phyloP scores from a whole-genome alignment of 495 filamentous ascomycete species.

The Staphylotrichum tortipilum region DNA sequence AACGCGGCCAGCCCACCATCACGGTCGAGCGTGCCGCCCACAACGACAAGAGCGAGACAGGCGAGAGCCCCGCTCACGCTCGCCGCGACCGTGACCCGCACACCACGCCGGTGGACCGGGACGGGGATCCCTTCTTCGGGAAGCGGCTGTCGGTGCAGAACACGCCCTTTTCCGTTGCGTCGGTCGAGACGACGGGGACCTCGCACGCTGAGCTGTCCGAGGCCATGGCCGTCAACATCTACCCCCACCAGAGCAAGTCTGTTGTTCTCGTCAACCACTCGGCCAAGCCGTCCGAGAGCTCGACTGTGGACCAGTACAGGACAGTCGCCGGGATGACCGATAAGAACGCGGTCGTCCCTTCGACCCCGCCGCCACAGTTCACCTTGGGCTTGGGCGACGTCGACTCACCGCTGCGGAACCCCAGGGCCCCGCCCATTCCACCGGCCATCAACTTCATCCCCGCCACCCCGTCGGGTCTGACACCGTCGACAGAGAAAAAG shows the following conservation, averaged over 20 bases:
- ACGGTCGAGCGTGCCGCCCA: conserved; percentile 20
- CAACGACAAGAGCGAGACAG: conserved; percentile 25
- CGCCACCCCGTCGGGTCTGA: conserved; percentile 53
- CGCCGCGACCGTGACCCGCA: conserved; percentile 2
- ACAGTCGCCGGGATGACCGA: conserved; percentile 25
- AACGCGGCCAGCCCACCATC: conserved; percentile 6
- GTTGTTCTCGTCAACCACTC: conserved; percentile 68
- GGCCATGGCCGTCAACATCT: conserved; percentile 73
- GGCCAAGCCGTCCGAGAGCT: conserved; percentile 32
- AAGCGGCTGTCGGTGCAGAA: conserved; percentile 43
- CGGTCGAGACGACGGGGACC: conserved; percentile 47
- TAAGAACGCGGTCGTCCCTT: conserved; percentile 34
- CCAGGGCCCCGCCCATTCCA: conserved; percentile 51
- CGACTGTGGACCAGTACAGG: conserved; percentile 19
- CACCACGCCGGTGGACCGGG: conserved; percentile 31
- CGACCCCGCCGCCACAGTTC: conserved; percentile 42
- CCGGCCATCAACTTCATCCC: conserved; percentile 68
- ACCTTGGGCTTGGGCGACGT: conserved; percentile 43
- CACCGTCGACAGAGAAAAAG: conserved; percentile 47
- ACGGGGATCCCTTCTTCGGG: conserved; percentile 48
- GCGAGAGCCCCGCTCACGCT: background rate
- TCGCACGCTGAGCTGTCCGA: conserved; percentile 57
- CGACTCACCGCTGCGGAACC: conserved; percentile 67
- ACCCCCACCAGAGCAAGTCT: conserved; percentile 79
- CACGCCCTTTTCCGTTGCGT: conserved; percentile 52